phyloP scores from a whole-genome alignment of 495 filamentous ascomycete species.

The Penicillium argentinense region DNA sequence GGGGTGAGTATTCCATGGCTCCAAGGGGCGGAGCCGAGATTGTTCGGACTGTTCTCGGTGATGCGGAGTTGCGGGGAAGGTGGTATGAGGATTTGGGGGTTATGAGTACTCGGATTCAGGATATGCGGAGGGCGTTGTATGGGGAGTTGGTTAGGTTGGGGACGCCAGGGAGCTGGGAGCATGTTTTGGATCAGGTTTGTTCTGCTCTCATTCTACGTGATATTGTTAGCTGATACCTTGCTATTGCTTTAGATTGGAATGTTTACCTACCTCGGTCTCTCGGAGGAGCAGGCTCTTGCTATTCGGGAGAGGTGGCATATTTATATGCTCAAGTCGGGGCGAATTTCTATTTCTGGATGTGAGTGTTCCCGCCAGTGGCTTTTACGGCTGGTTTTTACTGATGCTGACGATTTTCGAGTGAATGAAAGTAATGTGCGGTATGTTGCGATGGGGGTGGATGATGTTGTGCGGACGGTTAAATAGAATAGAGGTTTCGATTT shows the following conservation, averaged over 20 bases:
- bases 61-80: conserved; percentile 18
- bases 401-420: conserved; percentile 8
- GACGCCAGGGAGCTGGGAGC: conserved; percentile 23
- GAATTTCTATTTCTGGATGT: conserved; percentile 34
- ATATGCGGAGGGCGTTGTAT: conserved; percentile 26
- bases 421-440: conserved; percentile 27
- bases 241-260: conserved; percentile 25
- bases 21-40: conserved; percentile 37
- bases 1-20: conserved; percentile 33
- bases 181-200: conserved; percentile 8
- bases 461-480: conserved; percentile 13
- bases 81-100: conserved; percentile 32
- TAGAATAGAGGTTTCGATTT: not conserved
- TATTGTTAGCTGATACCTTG: too few relatives aligned
- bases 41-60: conserved; percentile 29
- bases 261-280: conserved; percentile 28
- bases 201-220: too few relatives aligned
- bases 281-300: conserved; percentile 15
- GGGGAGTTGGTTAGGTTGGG: conserved; percentile 18
- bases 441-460: conserved; percentile 22
- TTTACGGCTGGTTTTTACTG: not conserved
- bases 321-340: conserved; percentile 23
- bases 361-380: conserved; percentile 1
- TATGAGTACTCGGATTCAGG: conserved; percentile 31
- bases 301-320: conserved; percentile 24